phyloP scores from a whole-genome alignment of 75 land plant genomes.

The Azolla pinnata region DNA sequence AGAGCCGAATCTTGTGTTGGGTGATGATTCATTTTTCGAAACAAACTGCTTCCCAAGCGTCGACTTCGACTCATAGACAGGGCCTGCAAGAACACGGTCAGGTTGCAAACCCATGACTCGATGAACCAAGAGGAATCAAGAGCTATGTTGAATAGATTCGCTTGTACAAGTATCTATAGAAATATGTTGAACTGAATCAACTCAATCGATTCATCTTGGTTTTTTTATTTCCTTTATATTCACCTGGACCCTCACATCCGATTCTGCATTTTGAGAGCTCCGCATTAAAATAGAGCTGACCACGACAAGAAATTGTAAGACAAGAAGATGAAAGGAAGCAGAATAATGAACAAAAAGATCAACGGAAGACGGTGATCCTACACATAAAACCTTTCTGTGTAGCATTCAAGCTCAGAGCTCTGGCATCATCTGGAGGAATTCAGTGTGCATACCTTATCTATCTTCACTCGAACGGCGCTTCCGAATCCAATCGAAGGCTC shows the following conservation, averaged over 20 bases:
- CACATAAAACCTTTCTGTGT: too few species aligned
- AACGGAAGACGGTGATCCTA: too few species aligned
- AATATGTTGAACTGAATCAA: too few species aligned
- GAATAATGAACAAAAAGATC: too few species aligned
- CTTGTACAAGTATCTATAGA: neutral
- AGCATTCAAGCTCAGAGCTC: too few species aligned
- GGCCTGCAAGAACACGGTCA: too few species aligned
- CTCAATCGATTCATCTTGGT: neutral
- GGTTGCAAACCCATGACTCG: too few species aligned
- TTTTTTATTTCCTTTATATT: neutral
- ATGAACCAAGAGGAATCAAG: too few species aligned
- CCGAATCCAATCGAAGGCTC: constrained; percentile 3
- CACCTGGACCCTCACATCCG: constrained; percentile 1
- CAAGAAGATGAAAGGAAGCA: too few species aligned
- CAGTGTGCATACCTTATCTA: neutral
- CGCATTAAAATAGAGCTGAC: constrained; percentile 5
- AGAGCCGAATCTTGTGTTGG: constrained; percentile 16
- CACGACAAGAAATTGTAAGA: too few species aligned
- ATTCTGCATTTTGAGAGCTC: constrained; percentile 5
- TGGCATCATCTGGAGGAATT: too few species aligned
- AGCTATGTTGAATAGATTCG: neutral
- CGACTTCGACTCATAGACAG: constrained; percentile 18
- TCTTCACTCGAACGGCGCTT: constrained; percentile 5
- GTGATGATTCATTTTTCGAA: constrained; percentile 19
- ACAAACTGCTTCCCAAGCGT: constrained; percentile 21